Base-by-base conservation (phyloP, 1,139 yeast genomes). In the Yamadazyma conglobata region DNA sequence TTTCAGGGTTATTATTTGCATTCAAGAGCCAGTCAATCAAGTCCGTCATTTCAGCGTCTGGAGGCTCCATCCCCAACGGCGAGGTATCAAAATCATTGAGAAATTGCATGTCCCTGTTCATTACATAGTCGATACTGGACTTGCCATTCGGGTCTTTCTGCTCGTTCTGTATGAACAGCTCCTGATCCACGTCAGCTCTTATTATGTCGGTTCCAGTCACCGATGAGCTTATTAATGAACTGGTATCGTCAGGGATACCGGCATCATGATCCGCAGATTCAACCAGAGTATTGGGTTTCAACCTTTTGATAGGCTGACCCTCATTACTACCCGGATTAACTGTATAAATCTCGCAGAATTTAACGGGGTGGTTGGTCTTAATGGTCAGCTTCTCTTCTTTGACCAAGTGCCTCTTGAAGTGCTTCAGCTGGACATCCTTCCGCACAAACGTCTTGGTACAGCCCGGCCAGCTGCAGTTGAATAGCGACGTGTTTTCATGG, bases 371-470 rank as follows among this genome's bases (percentile, higher is more conserved):
- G 12, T 12, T 12, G 3, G 13, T 10, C 15, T 31, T 24, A n/a
- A 20, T 17, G 18, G 27, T 33, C 28, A 23, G 13, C 34, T 40
- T 42, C 13, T 33, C 32, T 4, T 32, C 35, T 31, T 32, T 40
- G 9, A 15, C 20, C 22, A 44, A 26, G 36, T 61, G 68, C 12
- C 69, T 43, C 29, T 48, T 50, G 29, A 47, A 39, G 34, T 63
- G 70, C 22, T 64, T 47, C 30, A 56, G 64, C 25, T 56, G 50
- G 15, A 63, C 49, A 33, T 63, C 70, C 25, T 50, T 54, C 10
- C 70, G 40, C 10, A 53, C 64, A 43, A 63, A 63, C 4, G 55
- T 47, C 34, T 58, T 54, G 5, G 59, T 59, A 42, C 70, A 63
- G 35, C 56, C 40, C 30, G 52, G 38, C 56, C 60, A 27, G 38